Evolutionary conservation across 192 early-diverging fungal species (phyloP).

Genomic region (Backusella tuberculispora): DNA sequence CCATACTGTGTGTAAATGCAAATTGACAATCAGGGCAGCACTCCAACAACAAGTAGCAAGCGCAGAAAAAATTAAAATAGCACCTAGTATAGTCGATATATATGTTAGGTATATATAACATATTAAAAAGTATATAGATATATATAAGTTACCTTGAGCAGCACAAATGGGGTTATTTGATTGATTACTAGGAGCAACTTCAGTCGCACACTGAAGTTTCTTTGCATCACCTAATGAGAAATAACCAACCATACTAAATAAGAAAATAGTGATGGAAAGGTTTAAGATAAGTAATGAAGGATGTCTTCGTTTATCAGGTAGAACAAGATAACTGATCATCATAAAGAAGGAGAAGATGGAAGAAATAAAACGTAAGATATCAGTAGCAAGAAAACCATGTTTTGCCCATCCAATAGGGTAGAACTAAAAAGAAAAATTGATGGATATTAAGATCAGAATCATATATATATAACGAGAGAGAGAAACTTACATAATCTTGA

Average conservation of each 20-base stretch:
- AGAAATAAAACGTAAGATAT: slow-evolving; percentile 49
- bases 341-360: slow-evolving; percentile 44
- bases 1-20: slow-evolving; percentile 63
- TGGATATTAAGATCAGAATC: background rate
- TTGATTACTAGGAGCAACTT: slow-evolving; percentile 47
- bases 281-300: slow-evolving; percentile 54
- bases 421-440: slow-evolving; percentile 22
- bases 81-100: slow-evolving; percentile 37
- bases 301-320: slow-evolving; percentile 53
- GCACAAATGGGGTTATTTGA: slow-evolving; percentile 51
- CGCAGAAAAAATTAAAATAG: slow-evolving; percentile 51
- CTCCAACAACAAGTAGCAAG: slow-evolving; percentile 50
- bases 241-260: slow-evolving; percentile 50
- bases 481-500: slow-evolving; percentile 39
- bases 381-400: slow-evolving; percentile 47
- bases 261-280: slow-evolving; percentile 49
- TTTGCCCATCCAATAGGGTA: slow-evolving; percentile 45
- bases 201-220: slow-evolving; percentile 47
- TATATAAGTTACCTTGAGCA: slow-evolving; percentile 47
- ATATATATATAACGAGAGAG: background rate
- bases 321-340: slow-evolving; percentile 48
- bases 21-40: slow-evolving; percentile 50
- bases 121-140: background rate
- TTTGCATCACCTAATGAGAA: slow-evolving; percentile 51
- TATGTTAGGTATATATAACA: background rate